Conservation (phyloP, 1,284 basidiomycete species). For the Moesziomyces globuligerus region DNA sequence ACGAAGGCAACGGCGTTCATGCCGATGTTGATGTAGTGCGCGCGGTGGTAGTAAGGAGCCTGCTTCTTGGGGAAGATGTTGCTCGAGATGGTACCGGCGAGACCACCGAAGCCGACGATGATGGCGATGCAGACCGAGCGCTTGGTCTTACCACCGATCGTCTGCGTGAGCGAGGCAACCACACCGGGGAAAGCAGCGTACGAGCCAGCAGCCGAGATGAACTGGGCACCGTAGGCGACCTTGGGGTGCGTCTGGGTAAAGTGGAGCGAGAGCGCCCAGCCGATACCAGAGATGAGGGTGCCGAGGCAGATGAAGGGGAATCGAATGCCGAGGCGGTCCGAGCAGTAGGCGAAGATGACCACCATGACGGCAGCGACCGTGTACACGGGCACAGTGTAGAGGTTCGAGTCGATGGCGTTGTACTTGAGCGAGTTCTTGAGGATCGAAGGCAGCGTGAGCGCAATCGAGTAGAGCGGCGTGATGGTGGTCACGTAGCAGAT, state of each 20-base stretch:
- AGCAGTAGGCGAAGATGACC: slow-evolving; percentile 51
- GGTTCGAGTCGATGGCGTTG: slow-evolving; percentile 49
- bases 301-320: slow-evolving; percentile 50
- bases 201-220: slow-evolving; percentile 54
- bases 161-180: slow-evolving; percentile 52
- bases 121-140: slow-evolving; percentile 52
- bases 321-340: slow-evolving; percentile 45
- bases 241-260: slow-evolving; percentile 26
- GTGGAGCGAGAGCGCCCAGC: slow-evolving; percentile 52
- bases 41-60: slow-evolving; percentile 50
- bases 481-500: slow-evolving; percentile 57
- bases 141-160: slow-evolving; percentile 54
- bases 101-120: slow-evolving; percentile 54
- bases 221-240: slow-evolving; percentile 54
- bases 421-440: slow-evolving; percentile 56
- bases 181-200: slow-evolving; percentile 54
- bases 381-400: slow-evolving; percentile 70
- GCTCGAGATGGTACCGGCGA: slow-evolving; percentile 51
- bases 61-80: slow-evolving; percentile 56
- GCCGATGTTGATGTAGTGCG: slow-evolving; percentile 53
- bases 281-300: slow-evolving; percentile 46
- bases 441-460: slow-evolving; percentile 58
- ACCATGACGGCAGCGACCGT: slow-evolving; percentile 67
- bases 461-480: slow-evolving; percentile 56
- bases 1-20: slow-evolving; percentile 43